Conservation (phyloP, 768 basidiomycete species). For the Hebeloma cylindrosporum region DNA sequence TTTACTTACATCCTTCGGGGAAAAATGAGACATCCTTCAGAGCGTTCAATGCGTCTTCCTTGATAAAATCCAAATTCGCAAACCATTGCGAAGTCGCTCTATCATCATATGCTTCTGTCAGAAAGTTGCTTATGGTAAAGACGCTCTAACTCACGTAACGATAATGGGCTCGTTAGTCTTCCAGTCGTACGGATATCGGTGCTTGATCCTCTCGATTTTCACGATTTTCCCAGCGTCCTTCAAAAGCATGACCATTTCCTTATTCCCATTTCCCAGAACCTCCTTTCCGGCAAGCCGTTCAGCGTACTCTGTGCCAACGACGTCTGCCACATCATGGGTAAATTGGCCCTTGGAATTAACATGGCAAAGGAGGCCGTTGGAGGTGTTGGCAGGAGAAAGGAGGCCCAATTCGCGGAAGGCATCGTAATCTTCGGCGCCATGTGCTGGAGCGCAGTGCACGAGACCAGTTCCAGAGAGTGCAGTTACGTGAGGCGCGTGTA, state of each 20-base stretch:
- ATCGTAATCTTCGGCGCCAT: conserved; percentile 90
- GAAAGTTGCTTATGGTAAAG: background rate
- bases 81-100: conserved; percentile 98
- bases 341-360: conserved; percentile 80
- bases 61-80: conserved; percentile 85
- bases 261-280: conserved; percentile 73
- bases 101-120: background rate
- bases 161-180: conserved; percentile 92
- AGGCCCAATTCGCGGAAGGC: conserved; percentile 62
- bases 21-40: conserved; percentile 72
- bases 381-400: conserved; percentile 33
- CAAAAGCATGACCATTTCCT: conserved; percentile 63
- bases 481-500: conserved; percentile 77
- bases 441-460: conserved; percentile 94
- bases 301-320: conserved; percentile 52
- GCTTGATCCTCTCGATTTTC: conserved; percentile 69
- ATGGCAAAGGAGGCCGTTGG: conserved; percentile 66
- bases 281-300: conserved; percentile 59
- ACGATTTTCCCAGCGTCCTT: conserved; percentile 56
- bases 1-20: conserved; percentile 62
- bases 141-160: conserved; percentile 59
- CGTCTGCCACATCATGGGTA: conserved; percentile 52
- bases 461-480: conserved; percentile 90
- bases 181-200: conserved; percentile 97
- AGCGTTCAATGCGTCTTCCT: conserved; percentile 67